A percentile compares a stretch with the other conserved stretches of the same genome.
Conservation (phyloP, 2,329 filamentous ascomycete species). For the Chaetomium sp. region DNA sequence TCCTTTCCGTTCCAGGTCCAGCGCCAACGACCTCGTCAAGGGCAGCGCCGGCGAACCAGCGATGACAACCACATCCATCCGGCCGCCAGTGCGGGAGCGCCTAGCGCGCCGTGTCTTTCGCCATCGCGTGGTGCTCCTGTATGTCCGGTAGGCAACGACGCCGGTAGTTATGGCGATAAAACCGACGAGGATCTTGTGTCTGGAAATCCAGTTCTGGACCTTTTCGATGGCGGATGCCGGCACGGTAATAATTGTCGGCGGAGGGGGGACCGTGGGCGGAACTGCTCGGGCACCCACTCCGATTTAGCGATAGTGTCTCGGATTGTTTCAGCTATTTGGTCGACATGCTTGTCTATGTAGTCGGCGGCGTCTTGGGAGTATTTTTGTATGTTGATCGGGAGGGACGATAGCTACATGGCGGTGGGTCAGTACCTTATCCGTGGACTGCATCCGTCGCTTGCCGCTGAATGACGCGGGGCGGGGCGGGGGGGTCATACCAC, state of each 20-base stretch:
- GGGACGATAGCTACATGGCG: conserved; percentile 51
- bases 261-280: conserved; percentile 60
- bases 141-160: conserved; percentile 59
- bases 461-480: conserved; percentile 18
- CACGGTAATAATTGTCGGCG: conserved; percentile 41
- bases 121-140: conserved; percentile 56
- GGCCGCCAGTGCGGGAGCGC: conserved; percentile 78
- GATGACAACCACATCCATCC: conserved; percentile 84
- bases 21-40: conserved; percentile 76
- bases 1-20: conserved; percentile 86
- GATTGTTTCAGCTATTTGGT: conserved; percentile 70
- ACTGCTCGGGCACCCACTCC: conserved; percentile 71
- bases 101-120: conserved; percentile 73
- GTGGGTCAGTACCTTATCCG: conserved; percentile 11
- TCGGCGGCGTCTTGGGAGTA: conserved; percentile 76
- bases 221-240: conserved; percentile 50
- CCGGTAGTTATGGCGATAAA: conserved; percentile 71
- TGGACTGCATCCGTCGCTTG: background rate
- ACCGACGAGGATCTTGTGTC: conserved; percentile 73
- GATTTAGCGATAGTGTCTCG: conserved; percentile 68
- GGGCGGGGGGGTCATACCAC: conserved; percentile 56
- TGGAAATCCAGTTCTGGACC: conserved; percentile 69
- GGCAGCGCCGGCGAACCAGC: conserved; percentile 86
- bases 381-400: conserved; percentile 65
- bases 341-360: conserved; percentile 78